Evolutionary conservation across 1,139 yeast species (phyloP), one percentile per base, ranked within the genome.

Genomic region (Yamadazyma dendronema): DNA sequence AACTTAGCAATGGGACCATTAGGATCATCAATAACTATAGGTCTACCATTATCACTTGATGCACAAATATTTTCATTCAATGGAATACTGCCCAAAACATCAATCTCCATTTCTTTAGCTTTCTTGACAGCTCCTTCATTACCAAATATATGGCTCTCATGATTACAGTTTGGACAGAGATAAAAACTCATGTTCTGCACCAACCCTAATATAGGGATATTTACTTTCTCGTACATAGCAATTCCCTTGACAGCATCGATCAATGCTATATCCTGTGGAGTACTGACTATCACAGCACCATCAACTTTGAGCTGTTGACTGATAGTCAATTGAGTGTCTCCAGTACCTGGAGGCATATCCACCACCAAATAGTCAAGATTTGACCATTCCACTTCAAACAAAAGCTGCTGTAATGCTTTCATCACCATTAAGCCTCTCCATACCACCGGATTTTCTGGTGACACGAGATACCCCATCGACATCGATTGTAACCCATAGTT

Each of bases 271-370:
- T 87, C 96, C 54, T 87, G 96, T 0, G 95, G 94, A 0, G 96
- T 87, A 2, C 90, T 80, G 1, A 87, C 95, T 34, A 87, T 77
- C 0, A 87, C 73, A 0, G 95, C 88, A 0, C 95, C 96, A 47
- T 81, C 84, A 0, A 87, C 78, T 34, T 74, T 69, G n/a, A 85
- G 59, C 49, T 81, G 84, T 56, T 87, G 96, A 22, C 90, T 81
- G 19, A 88, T 71, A 0, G 95, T 84, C 39, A 87, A 66, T 52
- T 87, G 96, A 1, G 88, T 84, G 53, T 87, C 96, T 10, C 96
- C 96, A 0, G 96, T 87, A 3, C 96, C 96, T 0, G 96, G 96
- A 1, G 96, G 96, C 86, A 87, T 77, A 50, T 87, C 96, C 13
- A 87, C 66, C 1, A 87, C 81, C 37, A 87, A 65, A 21, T 79